A percentile compares a stretch with the other conserved stretches of the same genome.
These are phyloP conservation scores for Colletotrichum cordylinicola DNA, from an alignment of 2,329 filamentous ascomycete species.

Conservation along the genomic window DNA sequence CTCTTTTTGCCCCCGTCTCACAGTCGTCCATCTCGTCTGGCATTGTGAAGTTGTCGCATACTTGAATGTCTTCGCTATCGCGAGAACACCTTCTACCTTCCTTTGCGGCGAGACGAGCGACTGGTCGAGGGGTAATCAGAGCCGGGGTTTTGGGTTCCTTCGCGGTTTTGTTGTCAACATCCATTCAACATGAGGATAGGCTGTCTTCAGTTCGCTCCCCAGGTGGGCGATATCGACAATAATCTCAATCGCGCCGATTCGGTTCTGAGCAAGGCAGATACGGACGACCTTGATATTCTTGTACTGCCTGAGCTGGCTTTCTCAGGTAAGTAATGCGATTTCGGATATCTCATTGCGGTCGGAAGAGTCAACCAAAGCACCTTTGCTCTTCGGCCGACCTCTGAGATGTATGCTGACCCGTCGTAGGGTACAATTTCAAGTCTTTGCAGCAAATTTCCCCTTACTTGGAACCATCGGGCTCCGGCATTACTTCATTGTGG, in stretches of 20 bases:
- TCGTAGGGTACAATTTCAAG: conserved; percentile 77
- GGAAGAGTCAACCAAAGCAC: too few species aligned
- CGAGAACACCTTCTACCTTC: background rate
- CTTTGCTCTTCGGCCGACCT: too few species aligned
- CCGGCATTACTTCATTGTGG: conserved; percentile 75
- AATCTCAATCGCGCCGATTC: conserved; percentile 74
- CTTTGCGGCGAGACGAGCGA: background rate
- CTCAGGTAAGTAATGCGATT: conserved; percentile 53
- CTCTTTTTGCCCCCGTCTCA: background rate
- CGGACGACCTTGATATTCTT: conserved; percentile 69
- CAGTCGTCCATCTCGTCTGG: background rate
- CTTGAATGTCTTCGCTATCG: background rate
- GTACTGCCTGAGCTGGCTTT: conserved; percentile 81
- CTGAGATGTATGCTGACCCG: too few species aligned
- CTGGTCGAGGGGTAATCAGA: background rate
- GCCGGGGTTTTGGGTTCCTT: background rate
- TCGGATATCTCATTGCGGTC: too few species aligned
- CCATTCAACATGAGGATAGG: conserved; percentile 65
- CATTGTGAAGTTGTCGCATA: background rate
- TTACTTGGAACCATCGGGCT: conserved; percentile 69
- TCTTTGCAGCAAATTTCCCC: conserved; percentile 71
- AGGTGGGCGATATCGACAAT: conserved; percentile 72
- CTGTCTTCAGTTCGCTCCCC: conserved; percentile 75
- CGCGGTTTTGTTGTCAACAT: background rate
- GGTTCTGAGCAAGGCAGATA: conserved; percentile 59